phyloP scores from a whole-genome alignment of 495 filamentous ascomycete species.

The Parachaetomium inaequale region DNA sequence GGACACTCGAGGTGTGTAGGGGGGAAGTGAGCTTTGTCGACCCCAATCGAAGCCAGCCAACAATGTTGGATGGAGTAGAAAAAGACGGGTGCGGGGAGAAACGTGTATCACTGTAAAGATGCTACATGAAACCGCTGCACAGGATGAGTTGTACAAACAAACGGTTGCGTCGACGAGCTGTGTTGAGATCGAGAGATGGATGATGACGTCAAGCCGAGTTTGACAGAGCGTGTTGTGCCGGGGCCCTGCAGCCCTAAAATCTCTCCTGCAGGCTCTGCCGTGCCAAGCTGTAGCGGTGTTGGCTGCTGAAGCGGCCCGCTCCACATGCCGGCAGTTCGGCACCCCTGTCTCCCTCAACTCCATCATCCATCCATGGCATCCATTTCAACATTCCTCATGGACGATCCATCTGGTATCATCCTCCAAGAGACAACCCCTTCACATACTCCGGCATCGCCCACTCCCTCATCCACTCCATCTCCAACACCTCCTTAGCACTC shows the following conservation, averaged over 20 bases:
- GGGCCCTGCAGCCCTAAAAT: neutral
- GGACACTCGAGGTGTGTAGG: neutral
- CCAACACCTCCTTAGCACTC: conserved; percentile 22
- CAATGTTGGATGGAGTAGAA: neutral
- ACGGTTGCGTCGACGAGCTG: neutral
- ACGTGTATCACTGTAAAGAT: neutral
- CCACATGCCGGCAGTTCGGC: neutral
- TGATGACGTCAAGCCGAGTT: neutral
- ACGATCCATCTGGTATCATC: neutral
- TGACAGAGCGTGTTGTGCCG: neutral
- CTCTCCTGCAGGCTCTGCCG: neutral
- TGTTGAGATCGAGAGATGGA: neutral
- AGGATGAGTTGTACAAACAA: neutral
- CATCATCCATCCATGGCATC: neutral
- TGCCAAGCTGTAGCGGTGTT: neutral
- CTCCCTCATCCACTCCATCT: conserved; percentile 38
- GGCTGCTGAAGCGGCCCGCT: neutral
- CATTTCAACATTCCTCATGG: neutral
- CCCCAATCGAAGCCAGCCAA: neutral
- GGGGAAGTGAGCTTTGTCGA: neutral
- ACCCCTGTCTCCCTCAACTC: neutral
- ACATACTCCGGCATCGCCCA: conserved; percentile 36
- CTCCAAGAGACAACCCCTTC: neutral
- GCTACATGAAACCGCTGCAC: neutral
- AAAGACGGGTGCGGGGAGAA: neutral